Base-by-base conservation (phyloP, 169 alveolate genomes). In the Plasmodium coatneyi region DNA sequence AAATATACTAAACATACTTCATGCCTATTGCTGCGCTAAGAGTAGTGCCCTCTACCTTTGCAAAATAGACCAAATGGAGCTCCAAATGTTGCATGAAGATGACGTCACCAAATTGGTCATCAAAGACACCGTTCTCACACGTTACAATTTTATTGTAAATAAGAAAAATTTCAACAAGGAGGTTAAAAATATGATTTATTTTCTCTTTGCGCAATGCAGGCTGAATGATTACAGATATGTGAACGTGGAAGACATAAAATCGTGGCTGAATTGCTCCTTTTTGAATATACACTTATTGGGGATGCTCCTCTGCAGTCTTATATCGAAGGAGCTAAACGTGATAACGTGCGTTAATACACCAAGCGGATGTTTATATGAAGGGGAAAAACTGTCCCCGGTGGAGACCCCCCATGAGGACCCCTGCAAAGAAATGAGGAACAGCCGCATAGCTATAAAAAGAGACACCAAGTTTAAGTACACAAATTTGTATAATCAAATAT, bases 1-100 rank as follows among this genome's bases (percentile, higher is more conserved):
- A 91, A 81, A 91, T 91, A 74, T 80, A 25, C 49, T 91, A 91
- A 91, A 91, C 70, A 60, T 91, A 70, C 54, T 91, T 12, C 76
- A 80, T 70, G 72, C 95, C 30, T 91, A 91, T 43, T 10, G 39
- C 36, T 71, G 56, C 71, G 54, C 56, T 19, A 80, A 81, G 52
- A 91, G 71, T 41, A 80, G 83, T 71, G 22, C 46, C 43, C 1
- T 60, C 32, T 43, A 28, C n/a, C n/a, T n/a, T 16, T 28, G 30
- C 36, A 32, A 74, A 16, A 72, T 87, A 22, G 22, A 87, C 4
- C 41, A 87, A n/a, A 78, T 87, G 36, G n/a, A 46, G 28, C 34
- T 71, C 60, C 66, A 60, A 54, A 78, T 60, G 28, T 76, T 36
- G 2, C 52, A 87, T 14, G 74, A 41, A 60, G 52, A 39, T 5